Evolutionary conservation across 306 rosid species (phyloP), one percentile per base, ranked within the genome.

Genomic region (Acacia confusa): DNA sequence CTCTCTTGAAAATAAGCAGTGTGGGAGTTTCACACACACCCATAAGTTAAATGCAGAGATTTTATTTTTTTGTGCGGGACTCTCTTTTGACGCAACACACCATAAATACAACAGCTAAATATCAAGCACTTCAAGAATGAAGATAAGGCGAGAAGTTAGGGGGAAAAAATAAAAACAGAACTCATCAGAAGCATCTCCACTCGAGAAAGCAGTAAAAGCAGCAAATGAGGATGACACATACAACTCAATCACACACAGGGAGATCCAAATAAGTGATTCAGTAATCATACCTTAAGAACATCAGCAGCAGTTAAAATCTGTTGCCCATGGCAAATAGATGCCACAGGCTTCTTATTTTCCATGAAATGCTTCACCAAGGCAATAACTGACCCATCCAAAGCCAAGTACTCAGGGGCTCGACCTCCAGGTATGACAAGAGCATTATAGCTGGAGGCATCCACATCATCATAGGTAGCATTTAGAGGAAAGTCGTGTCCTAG

Each of bases 231-330:
- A 67, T 25, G 3, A 15, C 45, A 36, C 17, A 69, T 38, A 40
- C 19, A 69, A 6, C 34, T n/a, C 0, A 22, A 22, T 24, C 9
- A 40, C 36, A 74, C 57, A 55, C 16, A 34, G 78, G 69, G 68
- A 34, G 66, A 1, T 74, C 44, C 10, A 32, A 34, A 55, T 11
- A 22, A 55, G 78, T 75, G 30, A 45, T 36, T 8, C n/a, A 48
- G 47, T 27, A 45, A 65, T 7, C 6, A 63, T 89, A 90, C 94
- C 94, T 90, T 72, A 32, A 92, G 88, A 82, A 92, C 91, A 77
- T 83, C 85, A 38, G 97, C 92, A 61, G 93, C 90, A 70, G 91
- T 84, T 75, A 92, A 82, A 84, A 90, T 88, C 85, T 86, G 90
- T 72, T 90, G 94, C 6, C 93, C 93, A 45, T 90, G 73, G 58